A percentile compares a stretch with the other conserved stretches of the same genome.
phyloP scores from a whole-genome alignment of 495 filamentous ascomycete species.

The Tuber microsphaerosporum region DNA sequence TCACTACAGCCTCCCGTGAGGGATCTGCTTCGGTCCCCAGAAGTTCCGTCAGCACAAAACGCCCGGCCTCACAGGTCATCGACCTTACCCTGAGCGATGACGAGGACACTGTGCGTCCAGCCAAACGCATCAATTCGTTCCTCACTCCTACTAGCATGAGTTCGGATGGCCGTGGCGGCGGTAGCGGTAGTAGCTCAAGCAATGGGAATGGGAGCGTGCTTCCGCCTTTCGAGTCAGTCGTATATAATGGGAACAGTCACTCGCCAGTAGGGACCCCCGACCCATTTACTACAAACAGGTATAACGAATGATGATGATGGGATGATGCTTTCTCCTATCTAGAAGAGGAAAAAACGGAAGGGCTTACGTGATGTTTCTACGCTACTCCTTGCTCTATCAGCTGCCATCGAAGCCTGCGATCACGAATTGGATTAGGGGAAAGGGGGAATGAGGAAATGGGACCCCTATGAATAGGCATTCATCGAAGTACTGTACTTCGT shows the following conservation, averaged over 20 bases:
- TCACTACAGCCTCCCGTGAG: constrained; percentile 49
- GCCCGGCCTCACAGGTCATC: constrained; percentile 59
- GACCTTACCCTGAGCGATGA: constrained; percentile 72
- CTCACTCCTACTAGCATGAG: constrained; percentile 36
- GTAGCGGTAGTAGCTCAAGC: constrained; percentile 14
- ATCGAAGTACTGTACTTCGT: neutral
- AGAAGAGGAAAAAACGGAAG: neutral
- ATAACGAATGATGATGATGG: constrained; percentile 16
- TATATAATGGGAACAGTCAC: constrained; percentile 16
- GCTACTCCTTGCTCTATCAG: neutral
- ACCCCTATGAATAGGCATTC: neutral
- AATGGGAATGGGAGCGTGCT: constrained; percentile 1
- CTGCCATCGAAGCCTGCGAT: neutral
- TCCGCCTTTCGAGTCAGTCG: constrained; percentile 10
- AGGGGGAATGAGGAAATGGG: neutral
- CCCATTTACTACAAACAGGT: constrained; percentile 12
- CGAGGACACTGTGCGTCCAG: constrained; percentile 55
- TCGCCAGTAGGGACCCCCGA: constrained; percentile 33
- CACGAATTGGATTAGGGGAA: neutral
- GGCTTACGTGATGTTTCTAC: neutral
- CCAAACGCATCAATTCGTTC: constrained; percentile 50
- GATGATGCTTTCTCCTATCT: neutral
- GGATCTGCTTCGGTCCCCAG: constrained; percentile 23
- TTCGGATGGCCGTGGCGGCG: constrained; percentile 25
- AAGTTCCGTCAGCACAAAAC: constrained; percentile 50